A percentile compares a stretch with the other conserved stretches of the same genome.
Evolutionary conservation across 2,329 filamentous ascomycete species (phyloP).

Genomic region (Alternaria viburni): DNA sequence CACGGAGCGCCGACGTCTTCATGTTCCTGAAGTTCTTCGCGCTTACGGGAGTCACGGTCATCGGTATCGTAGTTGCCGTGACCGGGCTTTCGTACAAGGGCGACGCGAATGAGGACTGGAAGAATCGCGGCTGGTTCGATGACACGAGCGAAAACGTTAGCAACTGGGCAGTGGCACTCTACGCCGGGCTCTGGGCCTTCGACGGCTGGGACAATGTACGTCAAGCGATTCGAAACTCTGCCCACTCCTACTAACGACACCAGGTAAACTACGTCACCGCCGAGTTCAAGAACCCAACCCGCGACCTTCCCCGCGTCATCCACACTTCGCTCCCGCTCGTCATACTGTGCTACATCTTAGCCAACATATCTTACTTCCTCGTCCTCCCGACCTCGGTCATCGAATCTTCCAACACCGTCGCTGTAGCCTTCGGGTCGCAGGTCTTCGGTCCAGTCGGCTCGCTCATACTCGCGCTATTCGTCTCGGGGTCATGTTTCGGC

Average conservation of each 20-base stretch:
- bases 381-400: conserved; percentile 83
- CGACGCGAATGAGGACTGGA: conserved; percentile 82
- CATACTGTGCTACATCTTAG: conserved; percentile 86
- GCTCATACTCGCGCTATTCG: conserved; percentile 84
- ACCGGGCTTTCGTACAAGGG: conserved; percentile 84
- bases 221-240: background rate
- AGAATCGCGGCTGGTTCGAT: conserved; percentile 84
- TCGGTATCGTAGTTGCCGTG: conserved; percentile 84
- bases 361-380: conserved; percentile 92
- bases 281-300: conserved; percentile 89
- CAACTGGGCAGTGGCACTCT: conserved; percentile 91
- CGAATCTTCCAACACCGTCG: conserved; percentile 91
- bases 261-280: conserved; percentile 97
- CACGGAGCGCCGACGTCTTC: conserved; percentile 85
- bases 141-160: conserved; percentile 80
- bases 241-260: conserved; percentile 21
- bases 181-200: conserved; percentile 96
- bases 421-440: conserved; percentile 87
- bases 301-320: conserved; percentile 91
- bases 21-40: conserved; percentile 98
- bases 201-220: conserved; percentile 98
- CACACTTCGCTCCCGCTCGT: conserved; percentile 96
- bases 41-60: conserved; percentile 82
- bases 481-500: conserved; percentile 90
- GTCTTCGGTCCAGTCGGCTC: conserved; percentile 87